Base-by-base conservation (phyloP, 805 yeast species). In the Barnettozyma pratensis region DNA sequence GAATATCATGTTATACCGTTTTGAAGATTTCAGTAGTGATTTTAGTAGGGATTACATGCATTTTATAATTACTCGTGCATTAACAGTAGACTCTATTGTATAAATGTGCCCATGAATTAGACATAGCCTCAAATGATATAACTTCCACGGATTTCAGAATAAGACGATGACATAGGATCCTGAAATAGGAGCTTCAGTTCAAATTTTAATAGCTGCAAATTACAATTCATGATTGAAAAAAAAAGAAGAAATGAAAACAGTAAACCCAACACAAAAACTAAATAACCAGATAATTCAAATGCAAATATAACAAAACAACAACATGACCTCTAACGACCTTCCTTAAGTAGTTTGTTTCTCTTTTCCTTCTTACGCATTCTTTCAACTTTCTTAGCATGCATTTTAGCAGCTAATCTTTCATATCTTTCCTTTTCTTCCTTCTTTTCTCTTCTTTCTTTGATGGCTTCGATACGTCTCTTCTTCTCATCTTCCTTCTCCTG, bases 321-420 rank as follows among this genome's bases (percentile, higher is more conserved):
- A 32, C n/a, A 19, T 19, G 34, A 37, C 19, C 6, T 10, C 35
- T 45, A 86, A 67, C 97, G 96, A 63, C 63, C 63, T 44, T 91
- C 98, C 65, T 84, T 89, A 65, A 91, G 81, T 61, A 90, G 73
- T 71, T 92, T 92, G 72, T 91, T 92, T 71, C 98, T 83, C 85
- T 92, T 92, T 65, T 92, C 99, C 63, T 85, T 83, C 73, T 85
- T 83, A 71, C 86, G 83, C 70, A 92, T 65, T 69, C 99, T 80
- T 55, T 90, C 98, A 38, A 90, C 87, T 73, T 81, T 86, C 82
- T 90, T 91, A 39, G 85, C 85, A 64, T 89, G 92, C 96, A 92
- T 87, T 68, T 85, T 88, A 48, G 79, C 76, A 10, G 96, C 94
- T 63, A 92, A 65, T 62, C 74, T 74, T 61, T 86, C 96, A 62